phyloP scores from a whole-genome alignment of 2,329 filamentous ascomycete species.

The Karstenula rhodostoma region DNA sequence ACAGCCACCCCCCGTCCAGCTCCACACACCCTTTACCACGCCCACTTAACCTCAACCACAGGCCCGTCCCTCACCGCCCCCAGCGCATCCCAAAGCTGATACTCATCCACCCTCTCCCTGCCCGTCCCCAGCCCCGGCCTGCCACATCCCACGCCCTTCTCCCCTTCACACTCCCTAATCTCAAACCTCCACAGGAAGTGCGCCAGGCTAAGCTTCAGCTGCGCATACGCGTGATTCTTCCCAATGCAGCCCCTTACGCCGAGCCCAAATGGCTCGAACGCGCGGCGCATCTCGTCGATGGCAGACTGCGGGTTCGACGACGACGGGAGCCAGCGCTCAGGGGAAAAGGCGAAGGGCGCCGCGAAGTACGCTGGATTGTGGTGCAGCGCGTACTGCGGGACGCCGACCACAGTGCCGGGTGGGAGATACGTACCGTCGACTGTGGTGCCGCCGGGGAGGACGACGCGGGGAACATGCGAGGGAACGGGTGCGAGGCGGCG shows the following conservation, averaged over 20 bases:
- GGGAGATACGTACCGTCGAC: slow-evolving; percentile 34
- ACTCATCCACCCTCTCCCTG: slow-evolving; percentile 57
- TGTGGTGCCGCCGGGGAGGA: slow-evolving; percentile 34
- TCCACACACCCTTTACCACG: background rate
- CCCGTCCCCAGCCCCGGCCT: slow-evolving; percentile 27
- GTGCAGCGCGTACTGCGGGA: slow-evolving; percentile 34
- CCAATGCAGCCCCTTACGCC: slow-evolving; percentile 70
- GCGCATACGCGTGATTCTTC: slow-evolving; percentile 70
- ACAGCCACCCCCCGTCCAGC: no score
- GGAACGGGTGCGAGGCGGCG: slow-evolving; percentile 37
- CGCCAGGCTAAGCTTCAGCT: slow-evolving; percentile 69
- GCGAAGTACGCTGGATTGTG: slow-evolving; percentile 27
- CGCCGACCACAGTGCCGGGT: slow-evolving; percentile 32
- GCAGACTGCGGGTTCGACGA: slow-evolving; percentile 14
- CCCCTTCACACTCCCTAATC: slow-evolving; percentile 44
- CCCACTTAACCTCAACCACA: slow-evolving; percentile 61
- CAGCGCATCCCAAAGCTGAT: slow-evolving; percentile 75
- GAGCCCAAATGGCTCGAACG: slow-evolving; percentile 76
- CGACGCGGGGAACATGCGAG: slow-evolving; percentile 35
- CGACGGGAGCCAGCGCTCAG: slow-evolving; percentile 29
- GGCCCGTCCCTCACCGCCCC: slow-evolving; percentile 74
- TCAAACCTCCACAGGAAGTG: slow-evolving; percentile 68
- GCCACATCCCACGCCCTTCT: slow-evolving; percentile 26
- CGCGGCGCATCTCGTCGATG: slow-evolving; percentile 59
- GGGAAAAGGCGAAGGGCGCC: slow-evolving; percentile 27